Base-by-base conservation (phyloP, 495 filamentous ascomycete genomes). In the Penicillium canescens region DNA sequence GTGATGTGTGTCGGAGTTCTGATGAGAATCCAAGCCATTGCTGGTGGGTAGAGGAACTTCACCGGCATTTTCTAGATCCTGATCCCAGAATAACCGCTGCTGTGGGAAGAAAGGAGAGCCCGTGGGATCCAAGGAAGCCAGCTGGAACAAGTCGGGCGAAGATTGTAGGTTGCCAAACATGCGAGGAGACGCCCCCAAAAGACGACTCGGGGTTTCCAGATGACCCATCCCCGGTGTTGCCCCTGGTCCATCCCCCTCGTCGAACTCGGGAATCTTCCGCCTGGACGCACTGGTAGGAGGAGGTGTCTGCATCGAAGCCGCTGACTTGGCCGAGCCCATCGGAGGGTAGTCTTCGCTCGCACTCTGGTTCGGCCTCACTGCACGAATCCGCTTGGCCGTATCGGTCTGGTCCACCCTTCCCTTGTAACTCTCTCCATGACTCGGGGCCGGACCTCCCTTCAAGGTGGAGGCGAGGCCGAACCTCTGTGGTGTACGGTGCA, bases 41-140 rank as follows among this genome's bases (percentile, higher is more conserved):
- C 43, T 47, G 42, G 28, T 46, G 8, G 56, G 56, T 11, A 70
- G 43, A 18, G 66, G 60, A 33, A 67, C 33, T 13, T 63, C 63
- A 42, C 54, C 49, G 18, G 67, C 50, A 23, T 65, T 59, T 2
- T 68, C 67, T 2, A 75, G 59, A 43, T 84, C 79, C 12, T 86
- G 75, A 54, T 92, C 90, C 89, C 89, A 94, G 63, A 92, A 91
- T 23, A 86, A 66, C 47, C 83, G 82, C 37, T 85, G 78, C 55
- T 86, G 83, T 6, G 79, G 79, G 51, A 86, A 86, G 46, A 80
- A 79, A 8, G 87, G 84, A 18, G 85, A 88, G 6, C 84, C 78
- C 35, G 86, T 82, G 1, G 90, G 84, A 28, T 88, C 87, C 3
- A 88, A 82, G 52, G 87, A 79, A 10, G 81, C 82, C 56, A 91